A percentile compares a stretch with the other conserved stretches of the same genome.
Conservation (phyloP, 495 filamentous ascomycete species). For the Mycothermus thermophilus region DNA sequence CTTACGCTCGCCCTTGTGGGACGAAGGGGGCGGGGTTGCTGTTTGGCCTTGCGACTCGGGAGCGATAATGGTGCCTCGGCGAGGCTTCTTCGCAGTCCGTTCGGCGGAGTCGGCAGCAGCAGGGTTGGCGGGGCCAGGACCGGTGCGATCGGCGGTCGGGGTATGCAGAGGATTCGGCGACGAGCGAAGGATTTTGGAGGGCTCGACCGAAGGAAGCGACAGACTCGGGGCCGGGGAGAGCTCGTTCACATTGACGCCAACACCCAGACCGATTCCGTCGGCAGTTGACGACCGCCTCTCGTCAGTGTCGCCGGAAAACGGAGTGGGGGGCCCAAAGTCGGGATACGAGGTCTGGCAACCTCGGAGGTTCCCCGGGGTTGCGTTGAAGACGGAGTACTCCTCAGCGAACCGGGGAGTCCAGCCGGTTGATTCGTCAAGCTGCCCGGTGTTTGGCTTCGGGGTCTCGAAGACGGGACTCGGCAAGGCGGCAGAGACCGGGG, state of each 20-base stretch:
- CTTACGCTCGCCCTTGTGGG: conserved; percentile 36
- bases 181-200: conserved; percentile 40
- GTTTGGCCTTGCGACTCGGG: conserved; percentile 30
- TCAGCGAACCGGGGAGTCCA: conserved; percentile 45
- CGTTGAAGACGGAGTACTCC: conserved; percentile 44
- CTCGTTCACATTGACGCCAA: conserved; percentile 45
- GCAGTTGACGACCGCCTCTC: conserved; percentile 30
- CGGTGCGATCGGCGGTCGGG: conserved; percentile 16
- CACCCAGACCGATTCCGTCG: conserved; percentile 28
- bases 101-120: conserved; percentile 9
- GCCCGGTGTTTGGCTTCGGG: conserved; percentile 38
- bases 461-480: conserved; percentile 53
- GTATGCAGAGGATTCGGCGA: conserved; percentile 38
- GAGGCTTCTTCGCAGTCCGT: conserved; percentile 25
- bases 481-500: conserved; percentile 51
- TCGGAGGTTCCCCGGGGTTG: conserved; percentile 38
- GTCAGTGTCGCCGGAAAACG: conserved; percentile 16
- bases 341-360: conserved; percentile 27
- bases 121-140: conserved; percentile 10
- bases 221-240: conserved; percentile 39
- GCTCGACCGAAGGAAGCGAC: conserved; percentile 43
- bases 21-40: conserved; percentile 37
- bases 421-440: conserved; percentile 34
- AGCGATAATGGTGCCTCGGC: conserved; percentile 22
- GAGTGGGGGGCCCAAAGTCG: conserved; percentile 23